phyloP scores from a whole-genome alignment of 2,329 filamentous ascomycete species.

The Diaporthe humulicola region DNA sequence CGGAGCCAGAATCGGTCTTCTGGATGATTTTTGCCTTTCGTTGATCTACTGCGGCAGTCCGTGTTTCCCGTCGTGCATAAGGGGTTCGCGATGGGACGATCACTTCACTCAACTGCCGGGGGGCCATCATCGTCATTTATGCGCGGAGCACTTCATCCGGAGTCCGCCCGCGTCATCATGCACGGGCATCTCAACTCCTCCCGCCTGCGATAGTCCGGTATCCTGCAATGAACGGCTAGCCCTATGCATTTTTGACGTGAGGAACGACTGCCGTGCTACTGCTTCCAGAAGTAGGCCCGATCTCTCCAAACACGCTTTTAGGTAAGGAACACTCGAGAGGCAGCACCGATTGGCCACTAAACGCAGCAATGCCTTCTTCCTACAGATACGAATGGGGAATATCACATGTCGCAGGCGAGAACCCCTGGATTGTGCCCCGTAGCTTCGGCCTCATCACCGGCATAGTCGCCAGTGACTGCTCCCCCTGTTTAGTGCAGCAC shows the following conservation, averaged over 20 bases:
- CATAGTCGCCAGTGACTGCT: neutral
- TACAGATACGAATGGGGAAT: neutral
- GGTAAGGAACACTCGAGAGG: neutral
- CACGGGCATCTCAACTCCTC: neutral
- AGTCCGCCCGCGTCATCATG: neutral
- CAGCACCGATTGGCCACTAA: neutral
- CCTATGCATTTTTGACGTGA: neutral
- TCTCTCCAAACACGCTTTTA: neutral
- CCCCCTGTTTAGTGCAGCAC: neutral
- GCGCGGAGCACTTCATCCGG: neutral
- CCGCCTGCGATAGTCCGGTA: neutral
- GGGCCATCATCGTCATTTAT: neutral
- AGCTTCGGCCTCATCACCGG: neutral
- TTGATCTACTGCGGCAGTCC: conserved; percentile 2
- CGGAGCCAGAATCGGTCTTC: neutral
- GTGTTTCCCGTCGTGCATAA: conserved; percentile 21
- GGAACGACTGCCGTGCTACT: conserved; percentile 8
- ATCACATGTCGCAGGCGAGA: neutral
- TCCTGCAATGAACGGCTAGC: neutral
- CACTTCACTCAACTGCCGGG: conserved; percentile 3
- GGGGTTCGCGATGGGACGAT: conserved; percentile 11
- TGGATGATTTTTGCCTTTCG: neutral
- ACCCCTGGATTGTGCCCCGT: neutral
- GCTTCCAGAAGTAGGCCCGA: neutral
- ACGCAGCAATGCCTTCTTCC: neutral